phyloP scores from a whole-genome alignment of 2,329 filamentous ascomycete genomes.

The Westerdykella ornata region DNA sequence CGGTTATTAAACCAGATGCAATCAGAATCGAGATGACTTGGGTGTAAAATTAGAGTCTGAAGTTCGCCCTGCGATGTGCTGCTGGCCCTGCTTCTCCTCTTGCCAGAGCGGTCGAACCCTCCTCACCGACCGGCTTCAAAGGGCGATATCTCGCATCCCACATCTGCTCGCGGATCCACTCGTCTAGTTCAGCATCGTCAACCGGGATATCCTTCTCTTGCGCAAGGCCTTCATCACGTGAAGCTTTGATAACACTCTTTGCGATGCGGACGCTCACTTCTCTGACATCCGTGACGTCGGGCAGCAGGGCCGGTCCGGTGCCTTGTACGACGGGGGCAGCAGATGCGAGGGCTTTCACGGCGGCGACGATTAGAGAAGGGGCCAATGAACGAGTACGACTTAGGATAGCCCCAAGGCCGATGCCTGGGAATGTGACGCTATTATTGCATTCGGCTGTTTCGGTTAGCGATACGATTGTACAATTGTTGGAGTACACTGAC shows the following conservation, averaged over 20 bases:
- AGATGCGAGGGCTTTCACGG: constrained; percentile 64
- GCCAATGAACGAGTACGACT: constrained; percentile 61
- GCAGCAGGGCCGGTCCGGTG: constrained; percentile 58
- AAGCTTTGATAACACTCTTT: constrained; percentile 63
- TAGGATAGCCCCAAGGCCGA: constrained; percentile 72
- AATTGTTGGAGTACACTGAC: constrained; percentile 35
- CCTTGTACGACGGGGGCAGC: constrained; percentile 65
- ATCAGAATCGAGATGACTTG: too few species aligned
- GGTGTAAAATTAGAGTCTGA: too few species aligned
- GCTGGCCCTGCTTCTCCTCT: constrained; percentile 50
- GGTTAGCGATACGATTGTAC: constrained; percentile 4
- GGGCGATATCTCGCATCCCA: constrained; percentile 66
- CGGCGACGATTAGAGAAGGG: constrained; percentile 75
- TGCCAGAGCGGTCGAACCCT: constrained; percentile 51
- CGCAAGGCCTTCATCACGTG: constrained; percentile 62
- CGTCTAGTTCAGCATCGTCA: constrained; percentile 51
- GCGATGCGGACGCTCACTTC: constrained; percentile 74
- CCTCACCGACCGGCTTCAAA: constrained; percentile 50
- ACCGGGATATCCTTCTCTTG: constrained; percentile 59
- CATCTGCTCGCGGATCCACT: constrained; percentile 74
- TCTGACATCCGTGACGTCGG: constrained; percentile 67
- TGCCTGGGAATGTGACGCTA: constrained; percentile 76
- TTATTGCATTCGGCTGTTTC: constrained; percentile 77
- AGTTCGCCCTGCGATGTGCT: constrained; percentile 16
- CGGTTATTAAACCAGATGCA: too few species aligned